Conservation (phyloP, 2,329 filamentous ascomycete genomes). For the Teratosphaeria epicoccoides region DNA sequence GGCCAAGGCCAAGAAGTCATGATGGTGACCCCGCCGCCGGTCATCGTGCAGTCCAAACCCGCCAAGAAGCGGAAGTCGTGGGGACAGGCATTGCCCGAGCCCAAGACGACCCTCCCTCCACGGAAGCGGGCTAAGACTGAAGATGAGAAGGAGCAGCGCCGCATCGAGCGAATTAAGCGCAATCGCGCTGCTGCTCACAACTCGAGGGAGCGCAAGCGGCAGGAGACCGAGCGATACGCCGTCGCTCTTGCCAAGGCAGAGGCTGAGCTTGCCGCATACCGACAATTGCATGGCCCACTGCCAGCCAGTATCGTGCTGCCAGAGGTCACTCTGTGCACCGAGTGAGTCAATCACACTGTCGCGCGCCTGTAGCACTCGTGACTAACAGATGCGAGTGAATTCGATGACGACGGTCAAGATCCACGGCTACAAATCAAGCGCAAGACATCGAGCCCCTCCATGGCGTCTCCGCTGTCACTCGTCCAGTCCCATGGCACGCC, state of each 20-base stretch:
- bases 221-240: slow-evolving; percentile 76
- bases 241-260: slow-evolving; percentile 26
- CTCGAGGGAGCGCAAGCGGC: slow-evolving; percentile 84
- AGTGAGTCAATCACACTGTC: slow-evolving; percentile 7
- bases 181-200: slow-evolving; percentile 95
- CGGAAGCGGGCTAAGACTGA: slow-evolving; percentile 97
- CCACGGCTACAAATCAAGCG: slow-evolving; percentile 4
- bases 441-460: slow-evolving; percentile 15
- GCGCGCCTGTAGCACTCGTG: not conserved
- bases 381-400: slow-evolving; percentile 3
- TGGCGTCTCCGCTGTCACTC: slow-evolving; percentile 14
- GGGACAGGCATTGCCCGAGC: slow-evolving; percentile 92
- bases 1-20: not conserved
- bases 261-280: slow-evolving; percentile 24
- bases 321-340: slow-evolving; percentile 21
- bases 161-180: slow-evolving; percentile 91
- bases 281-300: slow-evolving; percentile 21
- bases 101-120: slow-evolving; percentile 90
- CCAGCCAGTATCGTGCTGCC: slow-evolving; percentile 23
- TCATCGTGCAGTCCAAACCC: slow-evolving; percentile 23
- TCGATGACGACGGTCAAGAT: slow-evolving; percentile 1
- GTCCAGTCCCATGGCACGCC: slow-evolving; percentile 19
- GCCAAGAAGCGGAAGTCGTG: slow-evolving; percentile 66
- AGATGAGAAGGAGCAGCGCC: slow-evolving; percentile 95
- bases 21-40: slow-evolving; percentile 12